Percentiles rank a stretch among this genome's conserved stretches.
phyloP scores from a whole-genome alignment of 805 yeast genomes.

The Sugiyamaella floridensis region DNA sequence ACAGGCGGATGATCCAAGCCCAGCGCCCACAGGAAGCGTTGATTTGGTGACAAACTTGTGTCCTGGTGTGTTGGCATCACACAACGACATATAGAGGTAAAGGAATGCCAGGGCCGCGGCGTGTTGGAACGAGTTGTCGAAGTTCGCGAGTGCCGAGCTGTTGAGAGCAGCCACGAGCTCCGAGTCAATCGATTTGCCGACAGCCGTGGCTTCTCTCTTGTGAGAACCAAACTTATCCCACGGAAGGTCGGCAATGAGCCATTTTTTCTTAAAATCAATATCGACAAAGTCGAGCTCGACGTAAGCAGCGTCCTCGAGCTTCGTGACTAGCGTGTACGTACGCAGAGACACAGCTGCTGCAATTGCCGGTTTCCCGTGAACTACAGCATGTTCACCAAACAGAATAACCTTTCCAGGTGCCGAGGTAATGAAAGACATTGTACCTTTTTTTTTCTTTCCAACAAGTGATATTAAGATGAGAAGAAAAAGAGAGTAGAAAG shows the following conservation, averaged over 20 bases:
- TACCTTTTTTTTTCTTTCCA: no score
- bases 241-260: slow-evolving; percentile 59
- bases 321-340: slow-evolving; percentile 65
- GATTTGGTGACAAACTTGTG: slow-evolving; percentile 63
- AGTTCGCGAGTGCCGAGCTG: slow-evolving; percentile 26
- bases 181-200: slow-evolving; percentile 2
- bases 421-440: slow-evolving; percentile 53
- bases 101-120: slow-evolving; percentile 79
- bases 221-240: neutral
- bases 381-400: slow-evolving; percentile 97
- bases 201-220: neutral
- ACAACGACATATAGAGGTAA: slow-evolving; percentile 61
- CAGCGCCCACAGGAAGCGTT: slow-evolving; percentile 92
- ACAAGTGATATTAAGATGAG: neutral
- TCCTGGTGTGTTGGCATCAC: slow-evolving; percentile 43
- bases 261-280: slow-evolving; percentile 55
- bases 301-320: slow-evolving; percentile 31
- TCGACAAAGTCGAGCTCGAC: slow-evolving; percentile 78
- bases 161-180: slow-evolving; percentile 8
- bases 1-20: slow-evolving; percentile 91
- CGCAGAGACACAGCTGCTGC: slow-evolving; percentile 90
- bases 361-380: slow-evolving; percentile 85
- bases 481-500: neutral
- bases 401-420: slow-evolving; percentile 96
- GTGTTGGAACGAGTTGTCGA: slow-evolving; percentile 55